A percentile compares a stretch with the other conserved stretches of the same genome.
Evolutionary conservation across 2,329 filamentous ascomycete species (phyloP).

Genomic region (Trichoderma breve): DNA sequence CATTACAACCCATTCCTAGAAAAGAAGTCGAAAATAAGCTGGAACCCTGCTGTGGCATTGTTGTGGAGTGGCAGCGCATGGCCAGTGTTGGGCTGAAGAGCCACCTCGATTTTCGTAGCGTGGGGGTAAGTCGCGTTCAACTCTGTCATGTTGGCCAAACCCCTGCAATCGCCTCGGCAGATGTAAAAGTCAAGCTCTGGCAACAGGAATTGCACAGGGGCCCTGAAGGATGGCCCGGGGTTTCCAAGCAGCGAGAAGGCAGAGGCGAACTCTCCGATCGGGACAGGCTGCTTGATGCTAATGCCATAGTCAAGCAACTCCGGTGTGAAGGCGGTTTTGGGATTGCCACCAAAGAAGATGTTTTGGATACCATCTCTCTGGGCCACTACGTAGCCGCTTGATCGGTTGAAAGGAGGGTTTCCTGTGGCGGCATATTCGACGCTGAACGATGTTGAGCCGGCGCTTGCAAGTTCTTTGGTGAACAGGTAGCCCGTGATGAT

Average conservation of each 20-base stretch:
- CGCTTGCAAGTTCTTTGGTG: not conserved
- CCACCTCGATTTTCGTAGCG: constrained; percentile 3
- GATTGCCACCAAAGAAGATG: constrained; percentile 13
- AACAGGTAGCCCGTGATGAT: constrained; percentile 1
- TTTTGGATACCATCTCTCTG: constrained; percentile 15
- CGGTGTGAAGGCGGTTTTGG: not conserved
- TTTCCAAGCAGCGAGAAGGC: constrained; percentile 5
- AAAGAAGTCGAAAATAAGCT: constrained; percentile 14
- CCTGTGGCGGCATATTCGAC: constrained; percentile 13
- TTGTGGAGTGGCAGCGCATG: constrained; percentile 13
- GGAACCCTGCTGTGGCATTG: constrained; percentile 7
- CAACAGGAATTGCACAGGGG: constrained; percentile 9
- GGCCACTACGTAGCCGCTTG: constrained; percentile 13
- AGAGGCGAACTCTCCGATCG: constrained; percentile 13
- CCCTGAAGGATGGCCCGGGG: not conserved
- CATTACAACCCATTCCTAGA: not conserved
- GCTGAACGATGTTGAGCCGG: constrained; percentile 13
- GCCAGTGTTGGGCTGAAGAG: constrained; percentile 6
- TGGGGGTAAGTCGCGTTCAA: constrained; percentile 7
- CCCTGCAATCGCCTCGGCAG: constrained; percentile 3
- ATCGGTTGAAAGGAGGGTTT: not conserved
- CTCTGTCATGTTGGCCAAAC: not conserved
- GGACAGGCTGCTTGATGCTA: constrained; percentile 11
- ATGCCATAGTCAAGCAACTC: constrained; percentile 13
- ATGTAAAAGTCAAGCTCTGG: constrained; percentile 13